phyloP scores from a whole-genome alignment of 2,329 filamentous ascomycete genomes.

The Ophiostoma ulmi region DNA sequence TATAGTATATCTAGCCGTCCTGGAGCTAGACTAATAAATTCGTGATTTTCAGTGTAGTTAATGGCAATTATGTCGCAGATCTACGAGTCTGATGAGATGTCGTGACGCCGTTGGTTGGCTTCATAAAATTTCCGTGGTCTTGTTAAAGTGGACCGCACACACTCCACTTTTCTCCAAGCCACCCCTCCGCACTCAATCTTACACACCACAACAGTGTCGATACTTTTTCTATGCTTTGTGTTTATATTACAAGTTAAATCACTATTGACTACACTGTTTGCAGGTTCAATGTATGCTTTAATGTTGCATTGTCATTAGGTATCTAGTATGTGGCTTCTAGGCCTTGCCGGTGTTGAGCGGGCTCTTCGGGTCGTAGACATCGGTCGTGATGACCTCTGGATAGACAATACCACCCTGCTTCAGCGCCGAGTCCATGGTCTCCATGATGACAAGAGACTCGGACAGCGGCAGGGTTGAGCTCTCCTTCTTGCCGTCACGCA shows the following conservation, averaged over 20 bases:
- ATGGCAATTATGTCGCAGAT: neutral
- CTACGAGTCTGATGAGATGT: neutral
- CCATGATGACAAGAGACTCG: slow-evolving; percentile 83
- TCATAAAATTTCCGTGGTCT: neutral
- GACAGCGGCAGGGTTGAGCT: slow-evolving; percentile 64
- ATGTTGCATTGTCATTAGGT: neutral
- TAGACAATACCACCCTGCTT: slow-evolving; percentile 51
- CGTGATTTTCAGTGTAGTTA: neutral
- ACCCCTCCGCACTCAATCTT: neutral
- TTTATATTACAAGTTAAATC: too few species aligned
- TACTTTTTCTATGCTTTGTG: neutral
- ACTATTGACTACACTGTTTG: neutral
- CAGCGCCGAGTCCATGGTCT: slow-evolving; percentile 56
- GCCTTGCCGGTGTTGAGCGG: slow-evolving; percentile 52
- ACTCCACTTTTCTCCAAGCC: neutral
- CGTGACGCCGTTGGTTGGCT: neutral
- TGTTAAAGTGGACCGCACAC: neutral
- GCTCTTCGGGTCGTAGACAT: slow-evolving; percentile 55
- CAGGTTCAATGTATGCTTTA: neutral
- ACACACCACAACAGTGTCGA: neutral
- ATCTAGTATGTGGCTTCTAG: neutral
- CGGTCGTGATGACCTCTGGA: slow-evolving; percentile 52
- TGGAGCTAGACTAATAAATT: neutral
- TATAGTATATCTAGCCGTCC: neutral
- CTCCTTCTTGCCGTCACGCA: slow-evolving; percentile 72